These are phyloP conservation scores for Clitopilus hobsonii DNA, from an alignment of 768 basidiomycete genomes.

Conservation along the genomic window DNA sequence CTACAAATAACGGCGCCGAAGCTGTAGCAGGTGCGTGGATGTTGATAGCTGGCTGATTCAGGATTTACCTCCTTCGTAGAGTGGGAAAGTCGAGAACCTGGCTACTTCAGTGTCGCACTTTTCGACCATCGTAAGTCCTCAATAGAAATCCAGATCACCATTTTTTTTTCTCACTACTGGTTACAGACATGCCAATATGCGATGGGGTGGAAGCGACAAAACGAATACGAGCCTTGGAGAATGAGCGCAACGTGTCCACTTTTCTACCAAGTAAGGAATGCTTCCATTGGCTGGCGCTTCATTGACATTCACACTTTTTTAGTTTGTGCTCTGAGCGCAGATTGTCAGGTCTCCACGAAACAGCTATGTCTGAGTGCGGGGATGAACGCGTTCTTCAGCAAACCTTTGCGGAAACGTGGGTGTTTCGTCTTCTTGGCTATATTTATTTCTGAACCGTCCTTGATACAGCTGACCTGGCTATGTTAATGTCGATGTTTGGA, in stretches of 20 bases:
- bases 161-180: neutral
- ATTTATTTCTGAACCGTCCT: neutral
- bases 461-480: constrained; percentile 53
- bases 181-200: constrained; percentile 72
- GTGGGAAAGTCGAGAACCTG: constrained; percentile 66
- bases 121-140: constrained; percentile 62
- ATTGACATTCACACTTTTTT: neutral
- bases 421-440: no score
- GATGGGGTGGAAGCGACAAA: constrained; percentile 76
- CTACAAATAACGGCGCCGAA: constrained; percentile 66
- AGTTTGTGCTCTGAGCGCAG: constrained; percentile 74
- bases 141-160: constrained; percentile 14
- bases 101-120: constrained; percentile 64
- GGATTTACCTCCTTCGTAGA: constrained; percentile 28
- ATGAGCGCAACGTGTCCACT: constrained; percentile 43
- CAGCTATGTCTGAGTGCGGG: constrained; percentile 73
- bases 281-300: neutral
- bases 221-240: constrained; percentile 54
- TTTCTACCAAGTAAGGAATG: constrained; percentile 49
- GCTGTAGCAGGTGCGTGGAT: constrained; percentile 45
- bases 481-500: constrained; percentile 52
- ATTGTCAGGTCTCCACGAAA: constrained; percentile 75
- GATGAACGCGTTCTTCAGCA: constrained; percentile 75
- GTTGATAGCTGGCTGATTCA: neutral
- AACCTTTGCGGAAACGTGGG: constrained; percentile 61